Evolutionary conservation across 306 rosid genomes (phyloP).

Genomic region (Rosa multiflora): DNA sequence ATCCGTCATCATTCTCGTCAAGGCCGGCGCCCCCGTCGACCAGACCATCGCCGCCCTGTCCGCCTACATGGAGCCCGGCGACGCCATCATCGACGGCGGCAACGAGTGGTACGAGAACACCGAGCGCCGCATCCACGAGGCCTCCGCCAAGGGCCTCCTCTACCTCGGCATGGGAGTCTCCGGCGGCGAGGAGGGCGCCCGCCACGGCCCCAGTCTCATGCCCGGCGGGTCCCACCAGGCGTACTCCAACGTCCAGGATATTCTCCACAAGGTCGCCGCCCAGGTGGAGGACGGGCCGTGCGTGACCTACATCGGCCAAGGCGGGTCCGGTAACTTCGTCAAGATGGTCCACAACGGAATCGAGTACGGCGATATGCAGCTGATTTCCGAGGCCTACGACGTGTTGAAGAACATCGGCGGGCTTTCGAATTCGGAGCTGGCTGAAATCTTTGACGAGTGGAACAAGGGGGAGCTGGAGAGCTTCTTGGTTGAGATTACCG

Average conservation of each 20-base stretch:
- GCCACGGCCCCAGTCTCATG: constrained; percentile 85
- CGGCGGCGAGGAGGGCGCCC: constrained; percentile 94
- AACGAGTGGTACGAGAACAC: constrained; percentile 94
- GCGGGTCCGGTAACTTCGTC: constrained; percentile 84
- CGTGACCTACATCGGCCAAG: constrained; percentile 82
- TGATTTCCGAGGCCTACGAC: constrained; percentile 89
- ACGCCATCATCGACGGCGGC: constrained; percentile 83
- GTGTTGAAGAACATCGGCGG: constrained; percentile 82
- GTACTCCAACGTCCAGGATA: constrained; percentile 61
- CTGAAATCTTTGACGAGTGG: constrained; percentile 75
- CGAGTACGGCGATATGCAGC: constrained; percentile 91
- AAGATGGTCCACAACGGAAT: constrained; percentile 97
- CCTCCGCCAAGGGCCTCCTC: constrained; percentile 42
- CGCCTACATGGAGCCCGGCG: constrained; percentile 81
- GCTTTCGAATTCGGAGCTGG: constrained; percentile 58
- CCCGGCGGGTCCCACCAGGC: constrained; percentile 82
- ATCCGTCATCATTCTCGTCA: constrained; percentile 90
- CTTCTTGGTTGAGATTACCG: constrained; percentile 77
- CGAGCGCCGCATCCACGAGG: constrained; percentile 65
- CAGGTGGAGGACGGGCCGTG: constrained; percentile 96
- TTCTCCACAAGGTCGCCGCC: constrained; percentile 71
- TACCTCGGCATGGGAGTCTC: constrained; percentile 94
- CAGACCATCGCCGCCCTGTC: constrained; percentile 78
- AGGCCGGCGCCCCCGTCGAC: constrained; percentile 90
- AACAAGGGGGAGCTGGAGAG: constrained; percentile 87